Evolutionary conservation across 1,284 basidiomycete species (phyloP).

Genomic region (Exsudoporus floridanus): DNA sequence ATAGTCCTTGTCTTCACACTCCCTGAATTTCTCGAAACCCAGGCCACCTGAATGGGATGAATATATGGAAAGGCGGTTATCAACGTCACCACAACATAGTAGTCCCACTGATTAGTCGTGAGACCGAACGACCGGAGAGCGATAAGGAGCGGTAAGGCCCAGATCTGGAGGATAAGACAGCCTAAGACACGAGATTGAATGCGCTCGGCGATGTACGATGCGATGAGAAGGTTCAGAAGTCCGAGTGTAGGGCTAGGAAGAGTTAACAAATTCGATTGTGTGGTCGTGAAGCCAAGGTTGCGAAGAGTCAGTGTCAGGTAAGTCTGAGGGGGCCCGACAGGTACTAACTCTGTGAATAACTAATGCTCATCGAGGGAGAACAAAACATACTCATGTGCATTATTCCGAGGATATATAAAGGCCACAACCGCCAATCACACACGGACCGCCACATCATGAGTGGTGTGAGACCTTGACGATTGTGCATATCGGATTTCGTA

Average conservation of each 20-base stretch:
- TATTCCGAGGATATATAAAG: constrained; percentile 49
- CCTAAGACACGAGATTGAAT: constrained; percentile 55
- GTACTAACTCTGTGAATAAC: constrained; percentile 35
- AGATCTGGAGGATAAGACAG: constrained; percentile 56
- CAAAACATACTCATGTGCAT: constrained; percentile 42
- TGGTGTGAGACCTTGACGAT: constrained; percentile 53
- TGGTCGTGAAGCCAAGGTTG: constrained; percentile 52
- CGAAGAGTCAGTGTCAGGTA: constrained; percentile 56
- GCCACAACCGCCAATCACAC: constrained; percentile 56
- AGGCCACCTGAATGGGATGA: constrained; percentile 53
- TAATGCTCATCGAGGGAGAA: background rate
- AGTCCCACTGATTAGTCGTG: constrained; percentile 58
- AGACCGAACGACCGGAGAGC: constrained; percentile 54
- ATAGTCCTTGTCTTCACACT: constrained; percentile 58
- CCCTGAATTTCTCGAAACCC: constrained; percentile 61
- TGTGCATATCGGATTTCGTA: constrained; percentile 62
- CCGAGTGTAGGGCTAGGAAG: constrained; percentile 50
- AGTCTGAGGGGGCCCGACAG: constrained; percentile 46
- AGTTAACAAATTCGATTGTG: constrained; percentile 50
- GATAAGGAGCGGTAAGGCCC: constrained; percentile 60
- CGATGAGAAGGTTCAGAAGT: constrained; percentile 43
- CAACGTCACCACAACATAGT: constrained; percentile 55
- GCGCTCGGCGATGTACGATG: constrained; percentile 54
- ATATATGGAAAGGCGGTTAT: constrained; percentile 53
- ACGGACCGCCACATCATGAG: constrained; percentile 47